Evolutionary conservation across 2,329 filamentous ascomycete species (phyloP), one percentile per base, ranked within the genome.

Genomic region (Calonectria fujianensis): DNA sequence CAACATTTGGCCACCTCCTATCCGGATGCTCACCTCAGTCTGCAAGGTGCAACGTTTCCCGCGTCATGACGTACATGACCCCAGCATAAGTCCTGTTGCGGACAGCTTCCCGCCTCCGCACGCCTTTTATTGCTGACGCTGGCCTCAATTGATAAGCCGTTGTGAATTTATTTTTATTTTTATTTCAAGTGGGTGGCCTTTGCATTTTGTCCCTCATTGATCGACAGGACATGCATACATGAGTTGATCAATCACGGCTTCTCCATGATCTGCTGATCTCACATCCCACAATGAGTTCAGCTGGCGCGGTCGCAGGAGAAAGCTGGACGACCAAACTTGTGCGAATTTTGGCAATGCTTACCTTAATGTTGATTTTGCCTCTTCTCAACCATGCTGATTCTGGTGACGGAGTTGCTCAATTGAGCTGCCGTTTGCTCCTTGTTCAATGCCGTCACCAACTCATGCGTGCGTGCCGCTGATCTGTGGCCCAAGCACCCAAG

Each of bases 51-150:
- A 61, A 61, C 57, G 13, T 61, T 68, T 54, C 52, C 59, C 32
- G 31, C 50, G 54, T 24, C 59, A 74, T 74, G 72, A 70, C 51
- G 52, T 52, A 66, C 18, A 48, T 61, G 35, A 61, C n/a, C n/a
- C 4, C 35, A 61, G 41, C 20, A 29, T 41, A 14, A 61, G 11
- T 70, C 31, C 51, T 39, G 50, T 16, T 37, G 51, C 32, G 41
- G 32, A 45, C 35, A 52, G 35, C 24, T 29, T 35, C 18, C 54
- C 45, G 70, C 50, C 37, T 64, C 41, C 29, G 11, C 14, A 27
- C 3, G 13, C 45, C 24, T 18, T 13, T 64, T 29, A 11, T 48
- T 31, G 24, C 24, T 31, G 48, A 32, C 11, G 37, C 14, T 51
- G 54, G 41, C 45, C 37, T 32, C 24, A n/a, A 31, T 64, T 50